These are phyloP conservation scores for Pseudogymnoascus sp. DNA, from an alignment of 2,329 filamentous ascomycete genomes.

Conservation along the genomic window DNA sequence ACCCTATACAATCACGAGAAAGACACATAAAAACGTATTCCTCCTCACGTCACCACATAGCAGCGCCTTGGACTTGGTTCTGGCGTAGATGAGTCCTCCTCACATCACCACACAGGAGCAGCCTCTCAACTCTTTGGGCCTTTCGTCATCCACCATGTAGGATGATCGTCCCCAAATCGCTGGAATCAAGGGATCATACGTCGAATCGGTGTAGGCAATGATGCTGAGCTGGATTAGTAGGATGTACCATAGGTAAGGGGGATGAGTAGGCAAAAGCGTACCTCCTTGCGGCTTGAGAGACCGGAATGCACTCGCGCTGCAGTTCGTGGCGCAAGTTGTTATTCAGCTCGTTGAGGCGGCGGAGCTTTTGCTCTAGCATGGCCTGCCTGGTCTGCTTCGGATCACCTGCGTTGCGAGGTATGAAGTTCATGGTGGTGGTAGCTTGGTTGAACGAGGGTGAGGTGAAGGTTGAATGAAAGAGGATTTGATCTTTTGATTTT, in stretches of 20 bases:
- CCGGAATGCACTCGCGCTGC: slow-evolving; percentile 88
- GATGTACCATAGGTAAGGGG: not conserved
- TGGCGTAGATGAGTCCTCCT: not conserved
- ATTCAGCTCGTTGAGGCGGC: slow-evolving; percentile 93
- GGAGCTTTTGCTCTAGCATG: slow-evolving; percentile 96
- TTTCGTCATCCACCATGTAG: slow-evolving; percentile 94
- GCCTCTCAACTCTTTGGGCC: slow-evolving; percentile 85
- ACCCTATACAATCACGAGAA: too few species aligned
- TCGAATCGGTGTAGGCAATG: slow-evolving; percentile 96
- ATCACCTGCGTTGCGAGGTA: slow-evolving; percentile 59
- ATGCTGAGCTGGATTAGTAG: slow-evolving; percentile 51
- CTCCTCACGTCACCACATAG: slow-evolving; percentile 77
- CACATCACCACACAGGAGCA: slow-evolving; percentile 95
- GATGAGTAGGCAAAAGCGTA: slow-evolving; percentile 36
- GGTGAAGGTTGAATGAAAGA: too few species aligned
- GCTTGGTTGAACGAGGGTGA: too few species aligned
- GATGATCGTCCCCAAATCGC: slow-evolving; percentile 84
- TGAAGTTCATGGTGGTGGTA: slow-evolving; percentile 38
- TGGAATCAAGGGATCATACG: slow-evolving; percentile 98
- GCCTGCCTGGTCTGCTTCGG: slow-evolving; percentile 94
- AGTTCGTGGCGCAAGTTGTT: slow-evolving; percentile 91
- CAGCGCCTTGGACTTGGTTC: slow-evolving; percentile 56
- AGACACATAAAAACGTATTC: slow-evolving; percentile 17
- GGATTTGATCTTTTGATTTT: too few species aligned
- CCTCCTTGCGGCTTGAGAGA: slow-evolving; percentile 87